A percentile compares a stretch with the other conserved stretches of the same genome.
phyloP scores from a whole-genome alignment of 2,329 filamentous ascomycete species.

The Diplocarpon rosae region DNA sequence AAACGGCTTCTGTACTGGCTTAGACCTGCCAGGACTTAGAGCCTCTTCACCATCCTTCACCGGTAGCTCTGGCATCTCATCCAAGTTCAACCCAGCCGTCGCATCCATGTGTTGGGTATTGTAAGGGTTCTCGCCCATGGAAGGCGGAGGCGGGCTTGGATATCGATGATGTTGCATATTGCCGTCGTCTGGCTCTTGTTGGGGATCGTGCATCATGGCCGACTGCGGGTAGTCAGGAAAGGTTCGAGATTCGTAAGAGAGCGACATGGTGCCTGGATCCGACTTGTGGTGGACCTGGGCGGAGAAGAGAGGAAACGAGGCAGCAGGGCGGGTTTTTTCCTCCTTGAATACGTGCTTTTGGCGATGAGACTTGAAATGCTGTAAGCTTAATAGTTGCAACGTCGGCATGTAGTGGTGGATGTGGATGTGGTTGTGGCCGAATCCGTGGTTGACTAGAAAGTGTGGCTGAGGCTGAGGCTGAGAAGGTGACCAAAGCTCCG shows the following conservation, averaged over 20 bases:
- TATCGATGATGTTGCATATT: conserved; percentile 22
- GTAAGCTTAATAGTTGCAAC: not conserved
- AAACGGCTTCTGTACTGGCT: conserved; percentile 47
- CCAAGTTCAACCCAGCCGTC: conserved; percentile 13
- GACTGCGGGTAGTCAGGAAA: conserved; percentile 23
- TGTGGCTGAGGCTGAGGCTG: not conserved
- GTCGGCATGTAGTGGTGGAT: too few relatives aligned
- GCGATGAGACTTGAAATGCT: conserved; percentile 17
- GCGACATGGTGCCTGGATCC: conserved; percentile 16
- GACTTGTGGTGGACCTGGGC: not conserved
- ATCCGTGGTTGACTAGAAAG: too few relatives aligned
- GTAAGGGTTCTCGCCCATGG: conserved; percentile 24
- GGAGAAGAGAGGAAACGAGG: conserved; percentile 3
- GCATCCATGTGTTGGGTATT: conserved; percentile 17
- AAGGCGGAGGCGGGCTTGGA: conserved; percentile 22
- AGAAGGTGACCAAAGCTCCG: not conserved
- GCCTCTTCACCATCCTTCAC: conserved; percentile 24
- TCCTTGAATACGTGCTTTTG: not conserved
- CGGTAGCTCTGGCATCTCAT: conserved; percentile 22
- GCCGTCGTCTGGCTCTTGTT: conserved; percentile 22
- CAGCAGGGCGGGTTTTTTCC: not conserved
- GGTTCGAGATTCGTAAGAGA: conserved; percentile 22
- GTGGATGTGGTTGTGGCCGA: too few relatives aligned
- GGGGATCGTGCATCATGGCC: conserved; percentile 22
- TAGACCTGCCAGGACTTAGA: conserved; percentile 28